A percentile compares a stretch with the other conserved stretches of the same genome.
Conservation (phyloP, 805 yeast species). For the Metschnikowia lunata region DNA sequence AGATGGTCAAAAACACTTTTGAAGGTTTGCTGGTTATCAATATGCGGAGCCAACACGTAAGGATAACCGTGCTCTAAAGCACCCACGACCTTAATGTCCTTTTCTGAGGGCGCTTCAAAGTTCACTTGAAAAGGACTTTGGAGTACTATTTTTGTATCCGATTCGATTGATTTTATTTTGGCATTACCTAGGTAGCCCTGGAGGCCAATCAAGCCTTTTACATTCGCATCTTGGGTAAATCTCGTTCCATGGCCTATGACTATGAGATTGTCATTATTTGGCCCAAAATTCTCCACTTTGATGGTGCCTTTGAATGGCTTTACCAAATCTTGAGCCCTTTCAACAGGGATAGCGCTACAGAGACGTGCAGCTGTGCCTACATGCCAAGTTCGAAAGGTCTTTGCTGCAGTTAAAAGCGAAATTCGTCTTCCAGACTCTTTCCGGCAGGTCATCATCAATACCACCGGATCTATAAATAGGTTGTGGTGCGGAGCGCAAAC, state of each 20-base stretch:
- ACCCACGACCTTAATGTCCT: conserved; percentile 14
- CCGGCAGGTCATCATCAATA: conserved; percentile 35
- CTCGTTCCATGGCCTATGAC: conserved; percentile 32
- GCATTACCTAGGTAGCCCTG: conserved; percentile 34
- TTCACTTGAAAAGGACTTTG: conserved; percentile 22
- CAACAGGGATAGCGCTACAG: conserved; percentile 38
- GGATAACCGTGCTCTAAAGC: conserved; percentile 25
- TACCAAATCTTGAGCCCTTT: conserved; percentile 38
- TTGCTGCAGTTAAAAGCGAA: conserved; percentile 36
- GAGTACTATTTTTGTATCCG: conserved; percentile 27
- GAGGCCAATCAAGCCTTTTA: conserved; percentile 36
- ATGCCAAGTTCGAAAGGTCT: conserved; percentile 28
- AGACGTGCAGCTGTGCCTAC: conserved; percentile 32
- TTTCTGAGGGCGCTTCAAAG: conserved; percentile 9
- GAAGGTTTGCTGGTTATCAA: conserved; percentile 35
- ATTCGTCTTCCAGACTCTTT: conserved; percentile 28
- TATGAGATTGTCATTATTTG: conserved; percentile 14
- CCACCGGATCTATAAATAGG: conserved; percentile 38
- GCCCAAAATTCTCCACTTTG: conserved; percentile 17
- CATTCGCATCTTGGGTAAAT: conserved; percentile 30
- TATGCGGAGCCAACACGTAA: conserved; percentile 36
- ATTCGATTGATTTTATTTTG: conserved; percentile 26
- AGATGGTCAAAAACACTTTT: conserved; percentile 36
- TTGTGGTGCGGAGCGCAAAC: conserved; percentile 44
- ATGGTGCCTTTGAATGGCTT: conserved; percentile 29